Conservation (phyloP, 768 basidiomycete species). For the Albatrellus ellisii region DNA sequence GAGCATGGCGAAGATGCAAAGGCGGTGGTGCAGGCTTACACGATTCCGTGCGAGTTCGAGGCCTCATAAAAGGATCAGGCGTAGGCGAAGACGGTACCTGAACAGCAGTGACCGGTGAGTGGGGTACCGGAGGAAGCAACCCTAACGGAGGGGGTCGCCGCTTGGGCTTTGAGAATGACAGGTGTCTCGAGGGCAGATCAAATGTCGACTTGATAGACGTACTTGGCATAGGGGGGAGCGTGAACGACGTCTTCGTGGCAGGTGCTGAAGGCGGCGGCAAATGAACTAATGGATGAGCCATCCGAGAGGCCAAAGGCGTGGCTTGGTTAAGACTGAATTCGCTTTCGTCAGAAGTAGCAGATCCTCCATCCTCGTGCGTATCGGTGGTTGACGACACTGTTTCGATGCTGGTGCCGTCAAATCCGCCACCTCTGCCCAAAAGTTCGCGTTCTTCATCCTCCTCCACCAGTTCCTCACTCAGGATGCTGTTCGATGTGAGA, state of each 20-base stretch:
- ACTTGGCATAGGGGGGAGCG: slow-evolving; percentile 22
- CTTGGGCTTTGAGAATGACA: slow-evolving; percentile 29
- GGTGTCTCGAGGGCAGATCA: slow-evolving; percentile 22
- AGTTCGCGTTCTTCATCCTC: slow-evolving; percentile 70
- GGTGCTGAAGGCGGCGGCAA: slow-evolving; percentile 8
- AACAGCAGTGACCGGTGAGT: slow-evolving; percentile 50
- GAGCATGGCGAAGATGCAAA: slow-evolving; percentile 30
- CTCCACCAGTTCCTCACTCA: slow-evolving; percentile 74
- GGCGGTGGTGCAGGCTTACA: slow-evolving; percentile 44
- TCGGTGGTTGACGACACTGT: slow-evolving; percentile 18
- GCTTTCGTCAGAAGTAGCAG: slow-evolving; percentile 18
- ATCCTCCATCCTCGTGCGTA: slow-evolving; percentile 17
- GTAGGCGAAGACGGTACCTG: slow-evolving; percentile 25
- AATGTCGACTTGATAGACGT: slow-evolving; percentile 44
- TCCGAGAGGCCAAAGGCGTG: slow-evolving; percentile 18
- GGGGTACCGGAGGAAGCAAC: slow-evolving; percentile 56
- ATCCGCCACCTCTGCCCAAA: slow-evolving; percentile 55
- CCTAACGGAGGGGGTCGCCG: slow-evolving; percentile 50
- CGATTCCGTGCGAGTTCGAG: slow-evolving; percentile 39
- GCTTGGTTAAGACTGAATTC: slow-evolving; percentile 6
- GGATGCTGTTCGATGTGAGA: slow-evolving; percentile 48
- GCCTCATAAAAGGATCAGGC: slow-evolving; percentile 7
- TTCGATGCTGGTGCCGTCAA: slow-evolving; percentile 26
- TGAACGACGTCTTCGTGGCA: slow-evolving; percentile 11
- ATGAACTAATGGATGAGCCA: neutral